These are phyloP conservation scores for Blastobotrys aristatus DNA, from an alignment of 1,139 yeast species.

Conservation along the genomic window DNA sequence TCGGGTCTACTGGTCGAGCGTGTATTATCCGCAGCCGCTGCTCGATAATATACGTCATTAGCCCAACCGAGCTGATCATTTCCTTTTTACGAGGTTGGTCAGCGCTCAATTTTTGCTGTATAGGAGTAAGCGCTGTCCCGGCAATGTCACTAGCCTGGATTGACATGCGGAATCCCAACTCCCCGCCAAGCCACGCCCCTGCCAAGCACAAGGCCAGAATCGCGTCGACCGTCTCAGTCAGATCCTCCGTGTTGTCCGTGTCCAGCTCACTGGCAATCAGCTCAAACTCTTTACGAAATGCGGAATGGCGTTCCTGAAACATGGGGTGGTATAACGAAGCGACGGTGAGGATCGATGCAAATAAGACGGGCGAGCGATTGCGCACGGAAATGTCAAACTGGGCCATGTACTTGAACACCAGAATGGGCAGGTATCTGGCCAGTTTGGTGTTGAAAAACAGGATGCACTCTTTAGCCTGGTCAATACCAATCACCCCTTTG, in stretches of 20 bases:
- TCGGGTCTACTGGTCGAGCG: conserved; percentile 21
- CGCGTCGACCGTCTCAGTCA: conserved; percentile 16
- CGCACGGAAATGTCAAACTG: conserved; percentile 20
- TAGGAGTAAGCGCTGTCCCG: conserved; percentile 21
- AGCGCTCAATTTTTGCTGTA: conserved; percentile 11
- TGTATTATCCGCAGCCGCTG: conserved; percentile 26
- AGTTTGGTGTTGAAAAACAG: conserved; percentile 21
- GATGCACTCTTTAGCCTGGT: conserved; percentile 21
- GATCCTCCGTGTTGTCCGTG: background rate
- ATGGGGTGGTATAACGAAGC: conserved; percentile 22
- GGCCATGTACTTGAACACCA: conserved; percentile 23
- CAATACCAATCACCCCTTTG: conserved; percentile 13
- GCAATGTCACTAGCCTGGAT: conserved; percentile 24
- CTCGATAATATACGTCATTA: conserved; percentile 26
- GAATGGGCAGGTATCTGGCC: conserved; percentile 25
- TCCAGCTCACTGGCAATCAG: conserved; percentile 12
- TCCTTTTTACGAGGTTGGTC: conserved; percentile 15
- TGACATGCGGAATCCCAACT: conserved; percentile 25
- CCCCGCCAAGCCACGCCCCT: conserved; percentile 28
- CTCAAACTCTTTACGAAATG: conserved; percentile 21
- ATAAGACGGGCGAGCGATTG: conserved; percentile 23
- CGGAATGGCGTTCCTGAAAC: conserved; percentile 19
- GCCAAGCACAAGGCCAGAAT: conserved; percentile 23
- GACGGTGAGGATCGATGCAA: conserved; percentile 23
- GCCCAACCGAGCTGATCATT: conserved; percentile 24